Base-by-base conservation (phyloP, 345 rosid genomes). In the Gossypium sturtianum region DNA sequence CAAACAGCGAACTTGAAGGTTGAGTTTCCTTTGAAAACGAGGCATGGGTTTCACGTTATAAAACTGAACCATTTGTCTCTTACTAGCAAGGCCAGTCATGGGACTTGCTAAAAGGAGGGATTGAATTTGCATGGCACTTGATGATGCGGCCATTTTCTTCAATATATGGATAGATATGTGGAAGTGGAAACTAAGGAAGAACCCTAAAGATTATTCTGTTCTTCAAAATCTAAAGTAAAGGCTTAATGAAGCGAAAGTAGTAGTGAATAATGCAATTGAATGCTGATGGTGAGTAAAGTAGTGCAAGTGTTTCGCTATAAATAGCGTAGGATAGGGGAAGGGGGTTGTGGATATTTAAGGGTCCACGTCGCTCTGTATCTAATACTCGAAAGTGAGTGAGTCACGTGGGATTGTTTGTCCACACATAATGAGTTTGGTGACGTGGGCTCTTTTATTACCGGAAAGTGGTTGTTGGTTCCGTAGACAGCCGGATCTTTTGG, bases 71-170 rank as follows among this genome's bases (percentile, higher is more conserved):
- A 72, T 76, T 44, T 76, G 75, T 3, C 71, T 75, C 80, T 76
- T 78, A 59, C 12, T 74, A 7, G 74, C 22, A 29, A 77, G 60
- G 13, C 79, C 74, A 20, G 78, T 25, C 1, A 79, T 66, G 1
- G 91, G 88, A 34, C 77, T 77, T 0, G 82, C 80, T 13, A 70
- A 2, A 0, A 89, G 77, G 65, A 85, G 74, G 1, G 91, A 76
- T 22, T 87, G 94, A 83, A 86, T 71, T 17, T 87, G 93, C 83
- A 87, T 73, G 41, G 71, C 63, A 3, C 71, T 57, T 49, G 85
- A 49, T 12, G 84, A 49, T 12, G 84, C 75, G 38, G 90, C 86
- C 88, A 90, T 88, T 59, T 62, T 2, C 22, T 23, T 3, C 22
- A 12, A 27, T 5, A 2, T 20, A 7, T 7, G 27, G 61, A 3